Evolutionary conservation across 495 filamentous ascomycete species (phyloP), one percentile per base, ranked within the genome.

Genomic region (Xylaria palmicola): DNA sequence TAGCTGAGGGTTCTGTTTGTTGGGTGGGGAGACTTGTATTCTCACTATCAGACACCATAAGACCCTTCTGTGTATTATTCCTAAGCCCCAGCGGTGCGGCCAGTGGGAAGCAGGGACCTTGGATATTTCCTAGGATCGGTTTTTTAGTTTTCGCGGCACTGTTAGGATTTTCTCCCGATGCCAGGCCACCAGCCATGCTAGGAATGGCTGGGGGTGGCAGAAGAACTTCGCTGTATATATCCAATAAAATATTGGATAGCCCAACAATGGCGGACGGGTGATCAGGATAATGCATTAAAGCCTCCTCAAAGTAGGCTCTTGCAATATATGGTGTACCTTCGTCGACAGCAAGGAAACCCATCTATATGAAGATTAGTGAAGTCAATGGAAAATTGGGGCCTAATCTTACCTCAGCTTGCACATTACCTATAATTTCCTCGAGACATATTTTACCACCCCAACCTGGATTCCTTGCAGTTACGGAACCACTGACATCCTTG

Each of bases 241-340:
- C 92, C 52, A 98, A 79, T 7, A 98, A 83, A 26, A 97, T 83
- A 61, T 88, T 90, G 20, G 89, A 91, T 39, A 98, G 78, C 4
- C 86, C 88, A 36, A 97, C 87, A 24, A 88, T 95, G 10, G 91
- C 92, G 26, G 80, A 82, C 1, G 90, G 83, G 70, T 97, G 91
- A 67, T 97, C 84, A 3, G 84, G 82, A 62, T 84, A 86, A 63
- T 88, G 83, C 20, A 83, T 80, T 5, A 98, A 75, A 4, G 93
- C 92, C 30, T 86, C 81, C 72, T 98, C 95, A 63, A 91, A 97
- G 40, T 85, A 74, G 24, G 81, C 80, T 20, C 88, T 79, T 8
- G 93, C 93, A 44, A 84, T 71, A 65, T 90, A 87, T 19, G 85
- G 86, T 10, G 77, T 76, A 17, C 73, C 81, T 65, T 87, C 85